phyloP scores from a whole-genome alignment of 805 yeast species.

The Wickerhamomyces pijperi region DNA sequence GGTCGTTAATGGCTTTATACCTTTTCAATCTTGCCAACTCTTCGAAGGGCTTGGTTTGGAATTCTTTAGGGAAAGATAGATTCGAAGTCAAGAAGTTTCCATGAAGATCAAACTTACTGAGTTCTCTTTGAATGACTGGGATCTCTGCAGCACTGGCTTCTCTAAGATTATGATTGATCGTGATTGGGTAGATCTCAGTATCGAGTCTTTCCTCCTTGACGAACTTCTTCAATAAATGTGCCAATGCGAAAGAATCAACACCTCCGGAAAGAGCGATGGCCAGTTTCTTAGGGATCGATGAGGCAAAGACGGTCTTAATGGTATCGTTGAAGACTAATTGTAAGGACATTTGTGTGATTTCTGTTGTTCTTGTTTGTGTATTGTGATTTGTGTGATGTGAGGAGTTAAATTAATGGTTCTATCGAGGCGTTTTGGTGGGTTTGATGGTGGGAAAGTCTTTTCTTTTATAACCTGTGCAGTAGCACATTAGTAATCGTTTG shows the following conservation, averaged over 20 bases:
- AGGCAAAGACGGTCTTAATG: background rate
- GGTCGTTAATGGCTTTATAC: slow-evolving; percentile 29
- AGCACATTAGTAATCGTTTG: no score
- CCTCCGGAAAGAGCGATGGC: slow-evolving; percentile 71
- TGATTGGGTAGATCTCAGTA: slow-evolving; percentile 38
- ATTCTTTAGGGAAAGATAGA: background rate
- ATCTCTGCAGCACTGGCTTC: slow-evolving; percentile 17
- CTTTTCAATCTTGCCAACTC: slow-evolving; percentile 47
- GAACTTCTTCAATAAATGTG: slow-evolving; percentile 34
- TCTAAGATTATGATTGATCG: slow-evolving; percentile 57
- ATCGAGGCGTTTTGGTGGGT: no score
- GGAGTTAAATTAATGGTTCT: no score
- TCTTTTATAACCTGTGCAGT: no score
- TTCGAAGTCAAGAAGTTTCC: slow-evolving; percentile 14
- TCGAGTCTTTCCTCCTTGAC: slow-evolving; percentile 18
- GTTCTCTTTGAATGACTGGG: slow-evolving; percentile 13
- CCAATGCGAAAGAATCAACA: slow-evolving; percentile 66
- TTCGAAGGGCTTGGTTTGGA: slow-evolving; percentile 32
- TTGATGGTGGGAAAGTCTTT: no score
- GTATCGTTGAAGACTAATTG: background rate
- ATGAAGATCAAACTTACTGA: slow-evolving; percentile 8
- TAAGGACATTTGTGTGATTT: background rate
- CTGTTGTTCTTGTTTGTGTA: no score
- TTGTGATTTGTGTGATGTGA: no score
- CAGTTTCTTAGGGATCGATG: slow-evolving; percentile 19